Percentiles rank a stretch among this genome's conserved stretches.
Evolutionary conservation across 306 rosid genomes (phyloP).

Genomic region (Lathyrus tuberosus): DNA sequence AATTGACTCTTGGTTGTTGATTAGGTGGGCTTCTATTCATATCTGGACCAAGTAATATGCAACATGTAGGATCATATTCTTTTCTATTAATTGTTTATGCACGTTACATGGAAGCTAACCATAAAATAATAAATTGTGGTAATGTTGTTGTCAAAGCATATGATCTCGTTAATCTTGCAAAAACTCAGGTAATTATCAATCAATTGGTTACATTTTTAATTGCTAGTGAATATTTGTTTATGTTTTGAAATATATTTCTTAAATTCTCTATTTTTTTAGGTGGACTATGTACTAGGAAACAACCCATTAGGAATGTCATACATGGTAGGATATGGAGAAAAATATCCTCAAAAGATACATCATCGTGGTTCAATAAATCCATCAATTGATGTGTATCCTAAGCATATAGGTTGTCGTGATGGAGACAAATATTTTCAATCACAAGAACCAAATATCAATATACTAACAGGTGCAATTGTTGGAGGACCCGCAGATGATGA

Average conservation of each 20-base stretch:
- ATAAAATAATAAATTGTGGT: slow-evolving; percentile 34
- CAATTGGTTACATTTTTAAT: too few relatives aligned
- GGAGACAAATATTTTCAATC: slow-evolving; percentile 43
- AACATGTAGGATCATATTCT: slow-evolving; percentile 41
- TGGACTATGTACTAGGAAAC: slow-evolving; percentile 52
- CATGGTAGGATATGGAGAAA: slow-evolving; percentile 58
- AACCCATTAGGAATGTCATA: slow-evolving; percentile 67
- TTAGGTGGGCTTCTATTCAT: slow-evolving; percentile 57
- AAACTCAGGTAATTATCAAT: slow-evolving; percentile 33
- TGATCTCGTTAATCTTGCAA: slow-evolving; percentile 39
- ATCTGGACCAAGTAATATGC: slow-evolving; percentile 47
- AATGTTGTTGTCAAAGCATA: slow-evolving; percentile 10
- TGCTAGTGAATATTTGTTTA: too few relatives aligned
- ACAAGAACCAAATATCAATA: slow-evolving; percentile 37
- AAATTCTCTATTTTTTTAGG: slow-evolving; percentile 22
- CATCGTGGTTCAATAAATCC: slow-evolving; percentile 56
- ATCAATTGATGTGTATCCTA: slow-evolving; percentile 29
- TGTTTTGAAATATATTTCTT: too few relatives aligned
- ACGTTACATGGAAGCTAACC: slow-evolving; percentile 15
- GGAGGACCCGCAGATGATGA: slow-evolving; percentile 62
- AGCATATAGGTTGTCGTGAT: slow-evolving; percentile 30
- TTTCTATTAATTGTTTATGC: slow-evolving; percentile 54
- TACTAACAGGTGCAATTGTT: slow-evolving; percentile 50
- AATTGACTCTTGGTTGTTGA: neutral
- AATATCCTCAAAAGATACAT: slow-evolving; percentile 51